Base-by-base conservation (phyloP, 208 protist genomes). In the Acanthamoeba rhysodes region DNA sequence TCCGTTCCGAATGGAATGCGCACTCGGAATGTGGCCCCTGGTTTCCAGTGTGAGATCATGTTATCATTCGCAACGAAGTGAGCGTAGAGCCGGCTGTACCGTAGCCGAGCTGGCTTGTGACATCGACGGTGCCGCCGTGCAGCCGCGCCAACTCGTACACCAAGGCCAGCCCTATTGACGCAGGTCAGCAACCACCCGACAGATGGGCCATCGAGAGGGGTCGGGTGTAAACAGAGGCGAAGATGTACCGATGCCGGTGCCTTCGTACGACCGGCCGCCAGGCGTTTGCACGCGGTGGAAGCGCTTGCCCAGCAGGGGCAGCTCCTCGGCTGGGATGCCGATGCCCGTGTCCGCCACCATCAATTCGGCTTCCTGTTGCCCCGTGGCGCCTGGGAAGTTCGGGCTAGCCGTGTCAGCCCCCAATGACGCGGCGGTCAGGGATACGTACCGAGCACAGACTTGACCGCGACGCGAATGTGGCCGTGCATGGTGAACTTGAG, bases 401-500 rank as follows among this genome's bases (percentile, higher is more conserved):
- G 0, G 20, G 37, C 37, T 41, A 14, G 20, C 55, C 55, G 55
- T 3, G 55, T 59, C 16, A n/a, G 59, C 24, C 59, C 16, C 7
- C 24, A 66, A 66, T 5, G 18, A n/a, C 55, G 20, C 55, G 20
- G 55, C 12, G 7, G 45, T 9, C 45, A 48, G 7, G 45, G 45
- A 9, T 24, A 16, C 20, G 22, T 20, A 37, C 66, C 29, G 66
- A 5, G 29, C n/a, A 88, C 29, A 9, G 80, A 29, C 50, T 64
- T 88, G 50, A 64, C 14, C 50, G 29, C 22, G 80, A 88, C 22
- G 53, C 27, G 80, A 64, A 93, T 93, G 88, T 93, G 34, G 29
- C 95, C 95, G 37, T 91, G 59, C 93, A 90, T 70, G 45, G 95
- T 96, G 93, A 95, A 96, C 72, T 96, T 96, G 50, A 96, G 76